phyloP scores from a whole-genome alignment of 345 rosid genomes.

The Eucalyptus sideroxylon region DNA sequence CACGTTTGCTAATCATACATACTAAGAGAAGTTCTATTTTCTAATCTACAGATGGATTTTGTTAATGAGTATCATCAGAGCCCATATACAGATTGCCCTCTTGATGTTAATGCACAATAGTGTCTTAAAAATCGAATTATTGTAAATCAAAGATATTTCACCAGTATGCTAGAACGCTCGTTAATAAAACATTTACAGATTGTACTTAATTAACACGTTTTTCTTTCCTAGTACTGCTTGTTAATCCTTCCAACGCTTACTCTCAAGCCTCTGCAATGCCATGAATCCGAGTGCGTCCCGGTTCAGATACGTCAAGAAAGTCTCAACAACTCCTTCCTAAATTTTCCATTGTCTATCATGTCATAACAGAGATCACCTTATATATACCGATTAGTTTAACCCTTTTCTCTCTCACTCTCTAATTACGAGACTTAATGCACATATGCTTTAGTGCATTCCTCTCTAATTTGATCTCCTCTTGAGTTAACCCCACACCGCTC shows the following conservation, averaged over 20 bases:
- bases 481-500: neutral
- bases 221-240: neutral
- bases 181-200: neutral
- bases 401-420: neutral
- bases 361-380: neutral
- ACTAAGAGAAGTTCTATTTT: neutral
- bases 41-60: neutral
- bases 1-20: neutral
- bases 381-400: neutral
- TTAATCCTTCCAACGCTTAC: neutral
- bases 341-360: neutral
- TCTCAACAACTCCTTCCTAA: conserved; percentile 77
- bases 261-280: neutral
- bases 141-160: neutral
- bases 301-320: neutral
- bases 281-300: neutral
- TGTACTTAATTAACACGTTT: neutral
- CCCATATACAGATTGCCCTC: neutral
- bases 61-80: neutral
- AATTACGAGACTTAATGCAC: neutral
- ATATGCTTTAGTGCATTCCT: neutral
- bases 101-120: neutral
- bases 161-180: neutral
- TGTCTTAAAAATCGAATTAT: neutral
- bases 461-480: neutral